These are phyloP conservation scores for Geotrichum macrosporum DNA, from an alignment of 1,139 yeast genomes.

Conservation along the genomic window DNA sequence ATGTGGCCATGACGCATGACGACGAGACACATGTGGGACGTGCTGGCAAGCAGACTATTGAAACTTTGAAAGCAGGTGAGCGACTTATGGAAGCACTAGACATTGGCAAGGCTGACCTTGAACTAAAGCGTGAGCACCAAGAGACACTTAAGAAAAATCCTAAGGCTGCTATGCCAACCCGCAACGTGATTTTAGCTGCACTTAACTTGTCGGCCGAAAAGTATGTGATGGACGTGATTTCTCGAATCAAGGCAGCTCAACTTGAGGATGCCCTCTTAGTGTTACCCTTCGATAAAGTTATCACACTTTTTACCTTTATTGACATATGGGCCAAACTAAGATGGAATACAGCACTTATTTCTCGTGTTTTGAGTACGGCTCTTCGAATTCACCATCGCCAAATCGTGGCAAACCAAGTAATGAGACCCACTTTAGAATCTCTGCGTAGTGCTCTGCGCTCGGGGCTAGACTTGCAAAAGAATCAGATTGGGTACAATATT, in stretches of 20 bases:
- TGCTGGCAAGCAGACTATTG: constrained; percentile 81
- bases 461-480: constrained; percentile 50
- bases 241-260: constrained; percentile 73
- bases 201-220: constrained; percentile 67
- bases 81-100: constrained; percentile 89
- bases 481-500: constrained; percentile 76
- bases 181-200: constrained; percentile 68
- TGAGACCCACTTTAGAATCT: constrained; percentile 39
- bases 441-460: constrained; percentile 36
- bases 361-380: constrained; percentile 69
- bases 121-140: constrained; percentile 51
- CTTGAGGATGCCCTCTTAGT: constrained; percentile 89
- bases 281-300: constrained; percentile 80
- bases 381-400: constrained; percentile 74
- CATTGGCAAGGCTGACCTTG: constrained; percentile 68
- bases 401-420: constrained; percentile 40
- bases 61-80: constrained; percentile 93
- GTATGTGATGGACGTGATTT: constrained; percentile 68
- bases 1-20: constrained; percentile 38
- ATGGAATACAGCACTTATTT: constrained; percentile 57
- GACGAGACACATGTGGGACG: constrained; percentile 56
- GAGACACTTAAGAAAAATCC: constrained; percentile 42
- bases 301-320: constrained; percentile 64
- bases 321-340: constrained; percentile 63
- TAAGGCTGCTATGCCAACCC: constrained; percentile 57